Conservation (phyloP, 345 rosid species). For the Barbarea vulgaris region DNA sequence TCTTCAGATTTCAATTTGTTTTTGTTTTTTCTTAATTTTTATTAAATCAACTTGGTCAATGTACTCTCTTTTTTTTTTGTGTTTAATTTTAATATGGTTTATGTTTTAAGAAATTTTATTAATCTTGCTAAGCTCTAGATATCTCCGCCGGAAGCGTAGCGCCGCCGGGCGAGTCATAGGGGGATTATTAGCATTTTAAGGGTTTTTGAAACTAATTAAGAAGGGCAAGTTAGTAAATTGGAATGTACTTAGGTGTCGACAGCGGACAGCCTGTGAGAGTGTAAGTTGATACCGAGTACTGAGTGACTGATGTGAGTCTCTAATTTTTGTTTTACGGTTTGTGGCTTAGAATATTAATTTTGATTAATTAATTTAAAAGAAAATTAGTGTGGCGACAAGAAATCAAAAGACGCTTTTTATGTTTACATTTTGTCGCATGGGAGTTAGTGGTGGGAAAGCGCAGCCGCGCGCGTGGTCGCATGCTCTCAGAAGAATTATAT, state of each 20-base stretch:
- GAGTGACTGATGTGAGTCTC: slow-evolving; percentile 13
- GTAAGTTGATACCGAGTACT: background rate
- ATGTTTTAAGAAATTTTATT: background rate
- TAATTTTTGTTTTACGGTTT: background rate
- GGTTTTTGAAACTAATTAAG: background rate
- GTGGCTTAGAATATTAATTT: background rate
- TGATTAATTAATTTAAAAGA: background rate
- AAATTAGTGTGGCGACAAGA: slow-evolving; percentile 18
- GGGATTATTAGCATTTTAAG: background rate
- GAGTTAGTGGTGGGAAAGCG: background rate
- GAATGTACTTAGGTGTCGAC: slow-evolving; percentile 20
- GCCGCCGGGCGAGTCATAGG: slow-evolving; percentile 12
- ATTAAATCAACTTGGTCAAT: slow-evolving; percentile 20
- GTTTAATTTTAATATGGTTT: slow-evolving; percentile 17
- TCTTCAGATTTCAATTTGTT: slow-evolving; percentile 23
- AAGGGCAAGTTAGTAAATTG: slow-evolving; percentile 24
- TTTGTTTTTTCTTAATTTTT: slow-evolving; percentile 12
- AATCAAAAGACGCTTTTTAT: slow-evolving; percentile 19
- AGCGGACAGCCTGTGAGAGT: slow-evolving; percentile 15
- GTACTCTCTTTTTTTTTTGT: slow-evolving; percentile 24
- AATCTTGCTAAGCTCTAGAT: background rate
- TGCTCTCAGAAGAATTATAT: background rate
- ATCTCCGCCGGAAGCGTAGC: slow-evolving; percentile 8
- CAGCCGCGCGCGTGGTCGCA: slow-evolving; percentile 18
- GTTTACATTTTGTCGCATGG: slow-evolving; percentile 21